These are phyloP conservation scores for Picea engelmannii DNA, from an alignment of 83 land plant species.

Conservation along the genomic window DNA sequence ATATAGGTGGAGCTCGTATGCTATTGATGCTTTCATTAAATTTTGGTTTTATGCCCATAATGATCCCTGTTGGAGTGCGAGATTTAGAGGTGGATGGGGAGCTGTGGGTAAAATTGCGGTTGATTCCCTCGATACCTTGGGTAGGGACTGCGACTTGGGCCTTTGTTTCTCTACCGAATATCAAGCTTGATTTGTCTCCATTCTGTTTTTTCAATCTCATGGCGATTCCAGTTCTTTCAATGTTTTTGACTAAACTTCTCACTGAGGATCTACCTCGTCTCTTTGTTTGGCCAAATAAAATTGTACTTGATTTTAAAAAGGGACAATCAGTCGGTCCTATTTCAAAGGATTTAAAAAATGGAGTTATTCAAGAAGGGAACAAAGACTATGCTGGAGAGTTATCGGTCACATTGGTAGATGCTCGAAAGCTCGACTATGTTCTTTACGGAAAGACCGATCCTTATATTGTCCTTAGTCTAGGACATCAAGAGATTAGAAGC, in stretches of 20 bases:
- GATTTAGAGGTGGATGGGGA: slow-evolving; percentile 98
- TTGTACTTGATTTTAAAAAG: too few relatives aligned
- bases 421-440: slow-evolving; percentile 73
- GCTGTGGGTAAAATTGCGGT: slow-evolving; percentile 93
- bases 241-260: too few relatives aligned
- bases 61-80: slow-evolving; percentile 87
- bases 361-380: too few relatives aligned
- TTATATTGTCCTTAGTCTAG: slow-evolving; percentile 47
- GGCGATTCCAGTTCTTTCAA: too few relatives aligned
- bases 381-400: too few relatives aligned
- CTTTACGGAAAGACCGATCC: slow-evolving; percentile 28
- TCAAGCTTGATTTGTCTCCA: slow-evolving; percentile 85
- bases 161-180: slow-evolving; percentile 96
- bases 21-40: slow-evolving; percentile 69
- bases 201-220: slow-evolving; percentile 44
- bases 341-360: too few relatives aligned
- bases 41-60: slow-evolving; percentile 83
- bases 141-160: slow-evolving; percentile 99
- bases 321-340: too few relatives aligned
- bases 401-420: slow-evolving; percentile 15
- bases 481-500: slow-evolving; percentile 89
- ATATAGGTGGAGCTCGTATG: slow-evolving; percentile 97
- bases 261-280: too few relatives aligned
- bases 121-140: slow-evolving; percentile 94
- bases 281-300: too few relatives aligned